These are phyloP conservation scores for Fusarium bulbicola DNA, from an alignment of 2,329 filamentous ascomycete genomes.

Conservation along the genomic window DNA sequence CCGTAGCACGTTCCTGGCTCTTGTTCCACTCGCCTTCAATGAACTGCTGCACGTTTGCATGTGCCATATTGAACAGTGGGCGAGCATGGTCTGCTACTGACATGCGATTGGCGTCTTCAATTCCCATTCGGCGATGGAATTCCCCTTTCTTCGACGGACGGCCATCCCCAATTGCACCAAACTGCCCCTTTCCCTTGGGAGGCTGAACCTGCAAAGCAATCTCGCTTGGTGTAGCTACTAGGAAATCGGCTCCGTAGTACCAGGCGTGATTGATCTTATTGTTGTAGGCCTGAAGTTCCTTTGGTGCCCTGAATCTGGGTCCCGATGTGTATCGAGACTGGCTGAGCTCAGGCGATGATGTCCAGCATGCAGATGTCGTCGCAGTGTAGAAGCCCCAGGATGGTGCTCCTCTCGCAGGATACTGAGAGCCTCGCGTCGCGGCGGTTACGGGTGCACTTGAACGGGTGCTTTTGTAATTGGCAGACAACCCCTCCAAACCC, in stretches of 20 bases:
- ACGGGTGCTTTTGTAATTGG: not conserved
- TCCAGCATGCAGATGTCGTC: slow-evolving; percentile 4
- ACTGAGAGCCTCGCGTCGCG: not conserved
- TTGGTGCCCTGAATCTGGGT: slow-evolving; percentile 35
- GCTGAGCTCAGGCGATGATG: not conserved
- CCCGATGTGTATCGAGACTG: slow-evolving; percentile 20
- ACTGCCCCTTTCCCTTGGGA: slow-evolving; percentile 40
- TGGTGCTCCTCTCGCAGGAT: not conserved
- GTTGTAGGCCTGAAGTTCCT: slow-evolving; percentile 39
- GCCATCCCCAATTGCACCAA: slow-evolving; percentile 52
- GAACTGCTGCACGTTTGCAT: slow-evolving; percentile 44
- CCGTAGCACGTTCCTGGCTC: not conserved
- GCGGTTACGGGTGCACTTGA: not conserved
- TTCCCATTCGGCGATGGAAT: slow-evolving; percentile 43
- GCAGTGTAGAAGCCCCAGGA: slow-evolving; percentile 12
- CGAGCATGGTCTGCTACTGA: slow-evolving; percentile 51
- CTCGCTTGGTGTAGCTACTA: slow-evolving; percentile 47
- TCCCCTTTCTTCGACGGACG: slow-evolving; percentile 40
- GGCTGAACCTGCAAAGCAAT: slow-evolving; percentile 43
- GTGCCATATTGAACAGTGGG: slow-evolving; percentile 55
- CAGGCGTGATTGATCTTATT: slow-evolving; percentile 48
- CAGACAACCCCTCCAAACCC: not conserved
- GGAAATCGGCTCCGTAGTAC: slow-evolving; percentile 50
- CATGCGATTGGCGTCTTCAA: slow-evolving; percentile 52
- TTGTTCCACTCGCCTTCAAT: slow-evolving; percentile 30